Evolutionary conservation across 306 rosid species (phyloP), one percentile per base, ranked within the genome.

Genomic region (Quillaja saponaria): DNA sequence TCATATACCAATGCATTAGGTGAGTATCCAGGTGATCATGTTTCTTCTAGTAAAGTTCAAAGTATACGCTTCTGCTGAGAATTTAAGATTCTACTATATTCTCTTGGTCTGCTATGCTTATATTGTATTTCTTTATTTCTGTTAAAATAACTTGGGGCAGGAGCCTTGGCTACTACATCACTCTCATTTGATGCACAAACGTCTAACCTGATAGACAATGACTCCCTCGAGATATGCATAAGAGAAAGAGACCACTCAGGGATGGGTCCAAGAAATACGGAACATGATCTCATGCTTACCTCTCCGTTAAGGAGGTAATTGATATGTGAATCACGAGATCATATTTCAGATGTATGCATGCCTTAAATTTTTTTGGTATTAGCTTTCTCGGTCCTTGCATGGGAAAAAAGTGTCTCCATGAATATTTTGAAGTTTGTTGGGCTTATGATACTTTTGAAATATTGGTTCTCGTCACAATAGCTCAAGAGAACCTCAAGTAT

Each of bases 241-340:
- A 51, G 18, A 0, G 81, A 70, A 73, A 78, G 81, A 63, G 85
- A 80, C 41, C 54, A 63, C 20, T 41, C 74, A 47, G 78, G 47
- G 14, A 49, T 14, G 33, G 45, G 74, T 20, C 49, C 76, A 38
- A 82, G 80, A 64, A 64, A 70, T n/a, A 66, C 69, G 6, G 85
- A 76, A 47, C 63, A 77, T 51, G 68, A 75, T 65, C 69, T 58
- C 59, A 47, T 58, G 57, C 67, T 63, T 45, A 52, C 78, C 7
- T 76, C 87, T 34, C 84, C 69, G 58, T 55, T 75, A 55, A 84
- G 77, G 58, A 66, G 75, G 82, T 80, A 75, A 74, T 7, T 49
- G 55, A 40, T 8, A 56, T 54, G 14, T 38, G 66, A 74, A 20
- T 49, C 59, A 38, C 50, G 16, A 33, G 13, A 41, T 45, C 8